These are phyloP conservation scores for Lodderomyces pseudojiufengensis DNA, from an alignment of 1,139 yeast species.

Conservation along the genomic window DNA sequence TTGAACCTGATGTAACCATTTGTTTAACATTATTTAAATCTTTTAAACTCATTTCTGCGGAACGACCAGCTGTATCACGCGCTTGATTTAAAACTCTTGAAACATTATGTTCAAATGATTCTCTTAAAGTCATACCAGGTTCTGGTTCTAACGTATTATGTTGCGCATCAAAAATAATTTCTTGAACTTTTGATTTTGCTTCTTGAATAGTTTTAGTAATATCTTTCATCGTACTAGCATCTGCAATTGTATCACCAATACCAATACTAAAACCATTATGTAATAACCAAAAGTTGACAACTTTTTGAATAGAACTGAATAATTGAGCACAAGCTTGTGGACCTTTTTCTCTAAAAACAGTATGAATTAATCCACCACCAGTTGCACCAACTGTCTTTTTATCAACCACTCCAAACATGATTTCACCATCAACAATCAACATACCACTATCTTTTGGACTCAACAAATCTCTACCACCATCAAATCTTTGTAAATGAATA, in stretches of 20 bases:
- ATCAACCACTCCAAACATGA: conserved; percentile 95
- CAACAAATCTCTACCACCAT: conserved; percentile 79
- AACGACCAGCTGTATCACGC: conserved; percentile 98
- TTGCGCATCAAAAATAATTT: conserved; percentile 89
- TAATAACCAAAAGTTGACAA: conserved; percentile 92
- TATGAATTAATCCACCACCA: conserved; percentile 95
- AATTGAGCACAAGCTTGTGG: conserved; percentile 85
- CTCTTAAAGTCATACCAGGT: conserved; percentile 99
- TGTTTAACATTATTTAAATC: conserved; percentile 95
- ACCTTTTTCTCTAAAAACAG: conserved; percentile 97
- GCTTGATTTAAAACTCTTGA: conserved; percentile 95
- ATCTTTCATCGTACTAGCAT: conserved; percentile 89
- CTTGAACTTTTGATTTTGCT: conserved; percentile 91
- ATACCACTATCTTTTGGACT: conserved; percentile 90
- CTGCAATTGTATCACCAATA: conserved; percentile 99
- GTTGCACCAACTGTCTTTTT: conserved; percentile 98
- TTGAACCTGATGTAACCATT: conserved; percentile 99
- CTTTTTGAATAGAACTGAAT: conserved; percentile 91
- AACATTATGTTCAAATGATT: conserved; percentile 96
- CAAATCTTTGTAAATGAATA: conserved; percentile 88
- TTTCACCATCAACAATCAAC: conserved; percentile 88
- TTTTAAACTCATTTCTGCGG: conserved; percentile 94
- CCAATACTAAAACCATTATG: conserved; percentile 98
- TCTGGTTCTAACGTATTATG: conserved; percentile 84
- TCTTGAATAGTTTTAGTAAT: conserved; percentile 90